Base-by-base conservation (phyloP, 169 alveolate genomes). In the Eimeria falciformis region DNA sequence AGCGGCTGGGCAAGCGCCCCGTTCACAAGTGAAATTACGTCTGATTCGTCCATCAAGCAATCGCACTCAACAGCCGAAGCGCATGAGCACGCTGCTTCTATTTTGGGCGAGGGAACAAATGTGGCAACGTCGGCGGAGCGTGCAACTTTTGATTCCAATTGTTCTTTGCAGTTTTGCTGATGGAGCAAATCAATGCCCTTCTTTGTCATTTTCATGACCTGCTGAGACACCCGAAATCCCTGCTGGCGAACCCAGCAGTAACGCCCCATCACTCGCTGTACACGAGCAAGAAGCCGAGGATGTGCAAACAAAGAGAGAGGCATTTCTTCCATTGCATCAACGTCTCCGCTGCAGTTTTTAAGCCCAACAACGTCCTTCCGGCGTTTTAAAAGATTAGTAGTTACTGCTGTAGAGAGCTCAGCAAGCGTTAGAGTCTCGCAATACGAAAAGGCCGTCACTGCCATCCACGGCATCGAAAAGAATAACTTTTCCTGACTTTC, bases 211-310 rank as follows among this genome's bases (percentile, higher is more conserved):
- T 40, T 68, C 78, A 87, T 23, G 27, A 87, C 92, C 56, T 87
- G 92, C 11, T 71, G 79, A 2, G 71, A 43, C 45, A 71, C 92
- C 43, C 33, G 40, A 27, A 87, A 87, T n/a, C 81, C 87, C 27
- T 73, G 82, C 62, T 45, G 86, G 0, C 92, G 86, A 21, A 87
- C 87, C 92, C 92, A 87, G 78, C 92, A 87, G 87, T 87, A 87
- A 29, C 92, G 55, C 18, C 92, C 87, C 78, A 87, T 50, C 25
- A 87, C 71, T 17, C 81, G 81, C 7, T 79, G 69, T 11, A 87
- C 82, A 4, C 17, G 58, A 3, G 92, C 66, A 18, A 78, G 92
- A 27, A 87, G 82, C 27, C 92, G 92, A 12, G 92, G 92, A 11
- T 87, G 92, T 47, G 43, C 43, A 53, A 65, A 87, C 27, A 50